These are phyloP conservation scores for Chaetomium sp. DNA, from an alignment of 2,329 filamentous ascomycete genomes.

Conservation along the genomic window DNA sequence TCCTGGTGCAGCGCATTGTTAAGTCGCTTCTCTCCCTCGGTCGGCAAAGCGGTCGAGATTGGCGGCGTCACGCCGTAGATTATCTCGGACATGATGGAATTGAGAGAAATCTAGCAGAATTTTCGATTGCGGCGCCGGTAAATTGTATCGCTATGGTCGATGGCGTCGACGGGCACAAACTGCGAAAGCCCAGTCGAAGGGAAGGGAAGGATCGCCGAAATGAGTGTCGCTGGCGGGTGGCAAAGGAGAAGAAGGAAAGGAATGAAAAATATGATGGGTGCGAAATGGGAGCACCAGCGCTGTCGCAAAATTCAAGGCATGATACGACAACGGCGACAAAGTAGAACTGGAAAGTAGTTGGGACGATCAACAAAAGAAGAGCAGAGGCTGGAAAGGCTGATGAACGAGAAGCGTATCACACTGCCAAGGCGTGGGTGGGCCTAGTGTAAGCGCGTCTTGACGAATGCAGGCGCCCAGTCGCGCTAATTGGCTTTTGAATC, in stretches of 20 bases:
- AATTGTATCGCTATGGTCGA: neutral
- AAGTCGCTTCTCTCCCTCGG: constrained; percentile 71
- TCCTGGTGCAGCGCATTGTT: constrained; percentile 82
- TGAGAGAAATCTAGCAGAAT: neutral
- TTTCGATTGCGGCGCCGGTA: neutral
- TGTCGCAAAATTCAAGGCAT: constrained; percentile 25
- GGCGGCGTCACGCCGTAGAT: constrained; percentile 75
- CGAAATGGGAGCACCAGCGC: neutral
- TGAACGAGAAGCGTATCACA: constrained; percentile 3
- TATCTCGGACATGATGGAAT: constrained; percentile 37
- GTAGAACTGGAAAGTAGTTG: constrained; percentile 7
- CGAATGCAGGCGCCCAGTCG: neutral
- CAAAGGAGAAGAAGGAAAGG: constrained; percentile 7
- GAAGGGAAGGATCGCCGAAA: neutral
- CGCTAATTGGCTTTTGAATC: neutral
- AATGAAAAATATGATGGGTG: constrained; percentile 12
- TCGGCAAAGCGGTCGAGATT: constrained; percentile 77
- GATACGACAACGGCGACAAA: constrained; percentile 19
- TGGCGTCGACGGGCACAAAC: neutral
- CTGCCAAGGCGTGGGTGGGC: neutral
- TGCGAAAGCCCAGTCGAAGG: neutral
- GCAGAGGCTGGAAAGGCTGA: constrained; percentile 7
- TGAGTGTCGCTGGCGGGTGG: constrained; percentile 9
- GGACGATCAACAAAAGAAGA: constrained; percentile 6
- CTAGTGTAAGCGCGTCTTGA: neutral